Conservation (phyloP, 1,284 basidiomycete genomes). For the Takashimella koratensis region DNA sequence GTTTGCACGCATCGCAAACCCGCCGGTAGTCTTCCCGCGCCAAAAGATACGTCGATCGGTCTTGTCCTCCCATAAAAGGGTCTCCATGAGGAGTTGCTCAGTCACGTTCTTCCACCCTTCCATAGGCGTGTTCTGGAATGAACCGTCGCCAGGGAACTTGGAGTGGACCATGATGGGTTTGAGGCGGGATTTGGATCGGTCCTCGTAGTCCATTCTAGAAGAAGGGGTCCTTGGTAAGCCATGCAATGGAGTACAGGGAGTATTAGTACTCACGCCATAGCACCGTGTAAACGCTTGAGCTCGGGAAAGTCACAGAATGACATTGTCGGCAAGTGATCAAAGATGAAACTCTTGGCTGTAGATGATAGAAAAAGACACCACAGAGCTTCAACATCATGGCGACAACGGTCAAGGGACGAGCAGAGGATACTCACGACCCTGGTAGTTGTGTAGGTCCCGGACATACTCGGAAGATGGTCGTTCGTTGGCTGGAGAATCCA, state of each 20-base stretch:
- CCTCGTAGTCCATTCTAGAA: slow-evolving; percentile 33
- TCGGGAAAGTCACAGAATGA: slow-evolving; percentile 51
- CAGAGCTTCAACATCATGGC: too few relatives aligned
- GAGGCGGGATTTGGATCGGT: slow-evolving; percentile 36
- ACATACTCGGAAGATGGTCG: slow-evolving; percentile 26
- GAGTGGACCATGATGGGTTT: slow-evolving; percentile 42
- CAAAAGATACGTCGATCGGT: slow-evolving; percentile 44
- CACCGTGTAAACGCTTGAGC: slow-evolving; percentile 41
- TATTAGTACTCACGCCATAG: slow-evolving; percentile 28
- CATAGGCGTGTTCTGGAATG: slow-evolving; percentile 40
- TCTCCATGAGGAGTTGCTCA: slow-evolving; percentile 21
- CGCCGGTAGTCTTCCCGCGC: slow-evolving; percentile 48
- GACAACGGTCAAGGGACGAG: neutral
- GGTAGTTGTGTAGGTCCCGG: slow-evolving; percentile 20
- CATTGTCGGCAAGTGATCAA: slow-evolving; percentile 50
- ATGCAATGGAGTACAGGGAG: slow-evolving; percentile 11
- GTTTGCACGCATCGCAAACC: slow-evolving; percentile 15
- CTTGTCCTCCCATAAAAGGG: slow-evolving; percentile 38
- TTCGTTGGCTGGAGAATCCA: slow-evolving; percentile 40
- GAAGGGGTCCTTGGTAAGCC: too few relatives aligned
- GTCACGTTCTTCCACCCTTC: slow-evolving; percentile 41
- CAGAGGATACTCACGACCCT: slow-evolving; percentile 25
- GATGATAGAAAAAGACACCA: too few relatives aligned
- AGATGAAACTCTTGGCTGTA: slow-evolving; percentile 44
- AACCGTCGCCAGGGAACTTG: slow-evolving; percentile 41